phyloP scores from a whole-genome alignment of 306 rosid genomes.

The Pyrus communis region DNA sequence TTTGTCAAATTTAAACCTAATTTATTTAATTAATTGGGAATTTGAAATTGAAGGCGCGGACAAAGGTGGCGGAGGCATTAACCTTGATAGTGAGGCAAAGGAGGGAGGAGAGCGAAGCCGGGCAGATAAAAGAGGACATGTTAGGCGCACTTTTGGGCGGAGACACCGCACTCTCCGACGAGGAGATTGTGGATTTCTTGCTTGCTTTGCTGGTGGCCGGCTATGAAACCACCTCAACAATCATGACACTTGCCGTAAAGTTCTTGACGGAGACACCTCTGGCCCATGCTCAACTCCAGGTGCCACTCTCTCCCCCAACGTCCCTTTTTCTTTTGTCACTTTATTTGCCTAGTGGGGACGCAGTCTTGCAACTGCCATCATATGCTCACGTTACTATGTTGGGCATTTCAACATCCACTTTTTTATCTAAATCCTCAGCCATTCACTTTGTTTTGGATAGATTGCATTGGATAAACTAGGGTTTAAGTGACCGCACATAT shows the following conservation, averaged over 20 bases:
- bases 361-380: background rate
- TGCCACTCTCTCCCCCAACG: background rate
- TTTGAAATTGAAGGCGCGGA: slow-evolving; percentile 49
- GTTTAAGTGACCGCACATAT: no score
- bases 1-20: no score
- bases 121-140: slow-evolving; percentile 57
- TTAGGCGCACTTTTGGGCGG: slow-evolving; percentile 73
- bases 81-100: slow-evolving; percentile 59
- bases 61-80: slow-evolving; percentile 87
- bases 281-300: slow-evolving; percentile 88
- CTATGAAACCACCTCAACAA: slow-evolving; percentile 90
- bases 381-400: background rate
- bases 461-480: no score
- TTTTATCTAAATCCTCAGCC: slow-evolving; percentile 31
- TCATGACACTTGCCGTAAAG: slow-evolving; percentile 93
- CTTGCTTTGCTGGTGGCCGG: slow-evolving; percentile 88
- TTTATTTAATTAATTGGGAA: background rate
- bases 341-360: background rate
- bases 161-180: slow-evolving; percentile 67
- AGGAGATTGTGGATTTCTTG: slow-evolving; percentile 80
- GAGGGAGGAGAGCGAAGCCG: slow-evolving; percentile 40
- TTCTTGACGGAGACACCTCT: slow-evolving; percentile 88
- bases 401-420: slow-evolving; percentile 13
- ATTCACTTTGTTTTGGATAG: background rate
- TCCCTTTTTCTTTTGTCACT: background rate